Base-by-base conservation (phyloP, 495 filamentous ascomycete genomes). In the Saxophila tyrrhenica region DNA sequence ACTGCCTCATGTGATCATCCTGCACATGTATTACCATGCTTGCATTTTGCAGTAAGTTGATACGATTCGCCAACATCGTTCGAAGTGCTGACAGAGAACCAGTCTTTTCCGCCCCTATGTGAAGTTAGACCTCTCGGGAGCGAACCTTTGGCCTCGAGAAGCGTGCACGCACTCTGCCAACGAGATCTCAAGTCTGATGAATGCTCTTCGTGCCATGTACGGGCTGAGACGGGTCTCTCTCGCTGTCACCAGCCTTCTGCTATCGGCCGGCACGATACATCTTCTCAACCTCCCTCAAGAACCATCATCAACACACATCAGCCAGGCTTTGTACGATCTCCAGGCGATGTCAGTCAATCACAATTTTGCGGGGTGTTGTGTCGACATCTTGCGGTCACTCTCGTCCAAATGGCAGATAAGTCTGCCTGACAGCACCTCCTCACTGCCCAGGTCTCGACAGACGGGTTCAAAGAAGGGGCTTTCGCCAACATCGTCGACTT, bases 81-180 rank as follows among this genome's bases (percentile, higher is more conserved):
- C 8, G 35, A 8, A 39, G 35, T 9, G 17, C 41, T 49, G 20
- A 44, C 42, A 35, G 20, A 35, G 20, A 7, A 13, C 2, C 44
- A 61, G 58, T 15, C 72, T 86, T 17, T 84, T 85, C 57, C 76
- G 80, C 2, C 83, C 83, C 0, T 73, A 85, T 21, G 78, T 84
- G 54, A 80, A 79, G 54, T 68, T 83, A 8, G 73, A 77, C 17
- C 71, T 85, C 35, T 68, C 74, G 48, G 72, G 78, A 17, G 80
- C 76, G 0, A 67, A 70, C 17, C 70, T 83, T n/a, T 72, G 69
- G 19, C 81, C 82, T n/a, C 74, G 77, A 9, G 79, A 84, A 39
- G 76, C 82, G 23, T 83, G 81, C 64, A 66, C 70, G 10, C 73
- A 78, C 58, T 76, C 78, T 15, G 81, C 82, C 25, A 78, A 83